A percentile compares a stretch with the other conserved stretches of the same genome.
These are phyloP conservation scores for Ilyonectria destructans DNA, from an alignment of 2,329 filamentous ascomycete species.

Conservation along the genomic window DNA sequence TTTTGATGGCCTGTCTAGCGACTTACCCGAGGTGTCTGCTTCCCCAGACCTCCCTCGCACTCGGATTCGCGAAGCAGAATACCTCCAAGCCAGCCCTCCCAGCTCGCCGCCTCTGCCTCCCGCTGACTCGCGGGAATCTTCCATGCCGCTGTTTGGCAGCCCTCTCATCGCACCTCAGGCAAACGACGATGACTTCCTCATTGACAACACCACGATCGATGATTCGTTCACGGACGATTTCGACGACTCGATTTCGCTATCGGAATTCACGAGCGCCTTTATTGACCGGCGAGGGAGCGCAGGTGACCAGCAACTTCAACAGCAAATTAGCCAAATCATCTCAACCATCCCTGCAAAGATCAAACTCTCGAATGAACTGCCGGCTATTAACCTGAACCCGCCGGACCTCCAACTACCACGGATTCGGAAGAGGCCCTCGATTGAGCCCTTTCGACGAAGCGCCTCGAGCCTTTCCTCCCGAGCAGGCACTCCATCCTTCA, in stretches of 20 bases:
- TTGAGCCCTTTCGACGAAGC: conserved; percentile 64
- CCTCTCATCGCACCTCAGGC: conserved; percentile 62
- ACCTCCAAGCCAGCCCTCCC: conserved; percentile 63
- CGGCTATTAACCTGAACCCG: conserved; percentile 70
- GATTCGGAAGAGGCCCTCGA: conserved; percentile 61
- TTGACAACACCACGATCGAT: conserved; percentile 60
- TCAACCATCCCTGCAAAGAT: conserved; percentile 86
- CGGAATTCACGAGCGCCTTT: conserved; percentile 48
- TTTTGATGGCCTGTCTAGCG: conserved; percentile 61
- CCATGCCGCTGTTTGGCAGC: conserved; percentile 62
- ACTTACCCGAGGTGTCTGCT: conserved; percentile 61
- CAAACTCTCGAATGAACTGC: conserved; percentile 74
- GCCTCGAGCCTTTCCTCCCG: conserved; percentile 69
- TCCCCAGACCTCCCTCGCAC: conserved; percentile 56
- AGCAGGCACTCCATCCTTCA: conserved; percentile 78
- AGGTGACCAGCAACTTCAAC: conserved; percentile 80
- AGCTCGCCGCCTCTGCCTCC: conserved; percentile 63
- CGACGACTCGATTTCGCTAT: conserved; percentile 58
- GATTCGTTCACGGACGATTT: conserved; percentile 65
- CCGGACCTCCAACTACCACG: conserved; percentile 70
- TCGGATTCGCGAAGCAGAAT: conserved; percentile 52
- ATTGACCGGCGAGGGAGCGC: conserved; percentile 54
- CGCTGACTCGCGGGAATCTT: conserved; percentile 45
- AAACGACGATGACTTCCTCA: conserved; percentile 58
- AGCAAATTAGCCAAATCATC: conserved; percentile 85